A percentile compares a stretch with the other conserved stretches of the same genome.
phyloP scores from a whole-genome alignment of 352 stramenopile genomes.

The Phytopythium montanum region DNA sequence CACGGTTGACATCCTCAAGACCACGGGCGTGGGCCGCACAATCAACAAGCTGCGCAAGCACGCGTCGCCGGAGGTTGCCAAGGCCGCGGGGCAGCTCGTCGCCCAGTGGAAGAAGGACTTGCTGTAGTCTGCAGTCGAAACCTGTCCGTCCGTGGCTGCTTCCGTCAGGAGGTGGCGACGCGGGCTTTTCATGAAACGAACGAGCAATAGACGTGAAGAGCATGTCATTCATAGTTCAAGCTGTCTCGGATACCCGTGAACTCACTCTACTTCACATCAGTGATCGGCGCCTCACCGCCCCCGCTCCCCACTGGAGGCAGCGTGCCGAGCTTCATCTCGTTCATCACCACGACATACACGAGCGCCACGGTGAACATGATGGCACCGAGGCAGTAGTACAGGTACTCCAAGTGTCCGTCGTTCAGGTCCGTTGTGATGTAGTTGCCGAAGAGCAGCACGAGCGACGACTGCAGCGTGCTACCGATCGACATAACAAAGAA shows the following conservation, averaged over 20 bases:
- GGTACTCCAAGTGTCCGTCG: conserved; percentile 3
- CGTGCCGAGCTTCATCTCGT: conserved; percentile 15
- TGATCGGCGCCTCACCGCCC: too few relatives aligned
- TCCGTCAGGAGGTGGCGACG: neutral
- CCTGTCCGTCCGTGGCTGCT: neutral
- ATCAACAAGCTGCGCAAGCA: conserved; percentile 90
- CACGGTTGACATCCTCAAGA: conserved; percentile 83
- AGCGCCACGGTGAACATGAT: conserved; percentile 23
- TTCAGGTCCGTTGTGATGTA: too few relatives aligned
- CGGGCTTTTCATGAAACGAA: neutral
- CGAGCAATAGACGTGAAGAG: neutral
- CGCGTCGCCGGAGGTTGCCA: conserved; percentile 50
- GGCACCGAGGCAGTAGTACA: conserved; percentile 17
- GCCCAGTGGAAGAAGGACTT: conserved; percentile 86
- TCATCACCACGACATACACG: conserved; percentile 23
- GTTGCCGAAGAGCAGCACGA: too few relatives aligned
- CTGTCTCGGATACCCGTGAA: neutral
- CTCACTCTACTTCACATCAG: neutral
- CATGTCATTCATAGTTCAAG: neutral
- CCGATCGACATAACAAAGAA: too few relatives aligned
- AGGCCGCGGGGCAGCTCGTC: conserved; percentile 61
- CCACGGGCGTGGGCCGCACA: conserved; percentile 68
- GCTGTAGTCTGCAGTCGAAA: conserved; percentile 31
- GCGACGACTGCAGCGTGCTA: too few relatives aligned
- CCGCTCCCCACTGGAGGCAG: neutral